Evolutionary conservation across 2,329 filamentous ascomycete species (phyloP).

Genomic region (Cladosporium halotolerans): DNA sequence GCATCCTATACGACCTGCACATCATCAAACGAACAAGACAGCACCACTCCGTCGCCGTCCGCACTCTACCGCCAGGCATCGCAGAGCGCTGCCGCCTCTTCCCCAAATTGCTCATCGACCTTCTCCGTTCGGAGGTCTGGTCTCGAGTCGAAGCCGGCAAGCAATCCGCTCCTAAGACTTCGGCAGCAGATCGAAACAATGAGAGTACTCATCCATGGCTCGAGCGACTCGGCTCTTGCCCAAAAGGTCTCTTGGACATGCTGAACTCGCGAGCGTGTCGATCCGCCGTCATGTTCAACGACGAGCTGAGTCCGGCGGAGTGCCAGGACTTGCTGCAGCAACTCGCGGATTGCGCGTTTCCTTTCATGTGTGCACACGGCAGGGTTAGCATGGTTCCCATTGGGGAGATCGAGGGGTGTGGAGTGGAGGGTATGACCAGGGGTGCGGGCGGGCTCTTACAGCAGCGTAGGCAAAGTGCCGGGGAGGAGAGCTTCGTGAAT

Average conservation of each 20-base stretch:
- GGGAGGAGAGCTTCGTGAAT: too few species aligned
- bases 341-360: constrained; percentile 61
- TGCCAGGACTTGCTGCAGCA: constrained; percentile 53
- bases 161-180: not conserved
- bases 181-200: not conserved
- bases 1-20: constrained; percentile 59
- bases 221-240: constrained; percentile 60
- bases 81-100: constrained; percentile 68
- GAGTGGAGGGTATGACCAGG: not conserved
- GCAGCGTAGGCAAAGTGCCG: too few species aligned
- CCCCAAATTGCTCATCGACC: constrained; percentile 63
- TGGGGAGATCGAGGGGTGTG: not conserved
- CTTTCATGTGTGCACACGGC: constrained; percentile 80
- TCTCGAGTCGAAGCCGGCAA: not conserved
- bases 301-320: constrained; percentile 52
- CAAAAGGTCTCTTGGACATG: constrained; percentile 67
- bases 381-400: constrained; percentile 47
- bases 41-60: constrained; percentile 36
- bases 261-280: constrained; percentile 70
- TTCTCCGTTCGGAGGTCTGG: constrained; percentile 73
- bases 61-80: constrained; percentile 63
- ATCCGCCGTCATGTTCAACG: constrained; percentile 84
- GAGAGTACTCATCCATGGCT: constrained; percentile 45
- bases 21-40: not conserved
- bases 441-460: too few species aligned